Base-by-base conservation (phyloP, 441 rosid species). In the Kokia cookei region DNA sequence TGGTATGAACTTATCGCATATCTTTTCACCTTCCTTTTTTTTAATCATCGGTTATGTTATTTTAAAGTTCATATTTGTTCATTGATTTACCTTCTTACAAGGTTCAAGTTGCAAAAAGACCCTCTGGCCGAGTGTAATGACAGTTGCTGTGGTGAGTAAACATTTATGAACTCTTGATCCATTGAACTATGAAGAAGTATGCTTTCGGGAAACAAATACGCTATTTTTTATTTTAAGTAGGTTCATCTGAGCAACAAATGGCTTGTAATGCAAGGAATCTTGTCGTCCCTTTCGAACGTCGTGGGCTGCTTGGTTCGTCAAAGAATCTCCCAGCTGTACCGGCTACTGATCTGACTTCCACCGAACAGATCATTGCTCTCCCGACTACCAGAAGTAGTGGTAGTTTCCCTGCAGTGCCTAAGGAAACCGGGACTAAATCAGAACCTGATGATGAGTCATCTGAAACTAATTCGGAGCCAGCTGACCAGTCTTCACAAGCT, bases 321-420 rank as follows among this genome's bases (percentile, higher is more conserved):
- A 81, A 69, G 53, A 89, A 91, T 77, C 86, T 89, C n/a, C 71
- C 66, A 64, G 90, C 86, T 57, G 72, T 48, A 43, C 85, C 85
- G 51, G 83, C 82, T 63, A 67, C 47, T 66, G 75, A 29, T 57
- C 77, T 54, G 14, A 53, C 84, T 48, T 24, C 78, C 61, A 58
- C 78, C 54, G 65, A 68, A 40, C 84, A 67, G 50, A 79, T 86
- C 69, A 78, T 81, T 69, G 68, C 84, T 70, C 81, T 85, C 74
- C 90, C 86, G 15, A 73, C 80, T 58, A 48, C 82, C 13, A 79
- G 77, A 77, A 88, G 93, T 59, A 89, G 96, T 57, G 93, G 96
- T 43, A 62, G 86, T 72, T 91, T 85, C 74, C 88, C 91, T 6
- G 96, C 93, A 15, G 73, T 89, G 58, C 86, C 88, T 22, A 78